Percentiles rank a stretch among this genome's conserved stretches.
Evolutionary conservation across 257 asterid genomes (phyloP).

Genomic region (Solanum boliviense): DNA sequence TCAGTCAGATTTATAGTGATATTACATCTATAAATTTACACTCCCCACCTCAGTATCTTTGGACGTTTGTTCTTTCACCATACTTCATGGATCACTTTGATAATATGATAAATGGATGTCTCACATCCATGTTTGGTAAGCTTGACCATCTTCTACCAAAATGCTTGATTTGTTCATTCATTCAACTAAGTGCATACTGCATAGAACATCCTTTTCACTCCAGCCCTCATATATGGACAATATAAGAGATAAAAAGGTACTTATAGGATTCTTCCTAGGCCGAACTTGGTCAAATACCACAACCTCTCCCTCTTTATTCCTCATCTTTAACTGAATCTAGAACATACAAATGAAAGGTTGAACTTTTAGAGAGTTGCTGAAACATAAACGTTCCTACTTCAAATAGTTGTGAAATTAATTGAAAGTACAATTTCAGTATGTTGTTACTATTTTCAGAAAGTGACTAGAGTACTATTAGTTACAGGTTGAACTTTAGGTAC

Average conservation of each 20-base stretch:
- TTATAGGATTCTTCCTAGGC: background rate
- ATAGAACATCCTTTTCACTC: background rate
- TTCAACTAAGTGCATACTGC: background rate
- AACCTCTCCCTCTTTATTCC: background rate
- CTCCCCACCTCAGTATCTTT: background rate
- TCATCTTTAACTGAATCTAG: background rate
- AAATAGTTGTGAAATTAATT: background rate
- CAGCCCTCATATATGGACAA: background rate
- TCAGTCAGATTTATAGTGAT: background rate
- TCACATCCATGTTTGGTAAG: background rate
- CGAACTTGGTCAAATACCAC: background rate
- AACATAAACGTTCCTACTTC: background rate
- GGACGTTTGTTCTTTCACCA: background rate
- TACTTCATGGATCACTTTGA: background rate
- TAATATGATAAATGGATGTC: background rate
- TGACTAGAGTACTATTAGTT: background rate
- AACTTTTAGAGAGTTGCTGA: background rate
- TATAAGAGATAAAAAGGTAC: background rate
- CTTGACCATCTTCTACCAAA: background rate
- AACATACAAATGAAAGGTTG: background rate
- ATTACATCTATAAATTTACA: background rate
- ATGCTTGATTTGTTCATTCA: background rate
- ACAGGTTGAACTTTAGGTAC: background rate
- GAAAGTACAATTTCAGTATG: background rate
- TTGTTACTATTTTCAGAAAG: background rate